Conservation (phyloP, 176 grass and related monocot species). For the Zoysia pacifica region DNA sequence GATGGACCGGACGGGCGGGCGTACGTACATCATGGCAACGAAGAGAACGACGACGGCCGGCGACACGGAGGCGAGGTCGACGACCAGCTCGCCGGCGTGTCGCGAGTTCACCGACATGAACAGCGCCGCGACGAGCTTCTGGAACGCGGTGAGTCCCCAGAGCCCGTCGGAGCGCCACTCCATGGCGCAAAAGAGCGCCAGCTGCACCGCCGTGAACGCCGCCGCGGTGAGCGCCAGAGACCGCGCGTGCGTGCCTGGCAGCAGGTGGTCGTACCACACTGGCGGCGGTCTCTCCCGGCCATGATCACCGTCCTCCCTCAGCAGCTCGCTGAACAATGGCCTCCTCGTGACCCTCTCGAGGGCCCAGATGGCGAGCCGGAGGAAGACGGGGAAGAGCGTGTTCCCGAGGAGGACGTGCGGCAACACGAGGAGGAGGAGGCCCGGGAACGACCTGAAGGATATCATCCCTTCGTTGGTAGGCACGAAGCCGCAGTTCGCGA, state of each 20-base stretch:
- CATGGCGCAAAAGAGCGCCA: conserved; percentile 58
- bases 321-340: conserved; percentile 41
- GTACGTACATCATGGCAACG: conserved; percentile 72
- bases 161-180: conserved; percentile 72
- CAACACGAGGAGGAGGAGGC: conserved; percentile 62
- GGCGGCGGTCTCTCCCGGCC: not conserved
- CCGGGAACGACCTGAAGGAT: conserved; percentile 57
- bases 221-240: conserved; percentile 51
- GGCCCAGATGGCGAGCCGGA: conserved; percentile 43
- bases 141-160: conserved; percentile 36
- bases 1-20: not conserved
- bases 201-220: conserved; percentile 42
- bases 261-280: conserved; percentile 42
- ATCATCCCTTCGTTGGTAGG: conserved; percentile 77
- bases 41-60: conserved; percentile 62
- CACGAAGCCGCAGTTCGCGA: conserved; percentile 76
- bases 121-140: conserved; percentile 61
- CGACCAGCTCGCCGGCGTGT: conserved; percentile 62
- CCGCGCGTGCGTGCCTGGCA: conserved; percentile 35
- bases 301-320: not conserved
- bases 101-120: conserved; percentile 80
- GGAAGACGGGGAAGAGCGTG: conserved; percentile 65
- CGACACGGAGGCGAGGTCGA: conserved; percentile 60
- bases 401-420: conserved; percentile 65
- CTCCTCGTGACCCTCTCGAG: conserved; percentile 41